A percentile compares a stretch with the other conserved stretches of the same genome.
Evolutionary conservation across 257 asterid genomes (phyloP).

Genomic region (Solanum rostratum): DNA sequence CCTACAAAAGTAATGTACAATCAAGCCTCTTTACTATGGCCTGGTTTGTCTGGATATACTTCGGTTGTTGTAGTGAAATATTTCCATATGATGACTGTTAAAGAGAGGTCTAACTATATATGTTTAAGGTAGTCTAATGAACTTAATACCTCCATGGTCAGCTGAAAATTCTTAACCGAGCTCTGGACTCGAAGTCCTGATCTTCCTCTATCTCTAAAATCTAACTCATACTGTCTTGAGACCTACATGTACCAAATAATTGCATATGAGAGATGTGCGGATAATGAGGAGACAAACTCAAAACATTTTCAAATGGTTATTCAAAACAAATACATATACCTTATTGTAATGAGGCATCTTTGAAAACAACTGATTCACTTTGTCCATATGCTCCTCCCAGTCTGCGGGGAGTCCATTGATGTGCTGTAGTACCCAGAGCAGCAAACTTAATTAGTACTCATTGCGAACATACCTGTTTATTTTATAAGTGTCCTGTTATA

Average conservation of each 20-base stretch:
- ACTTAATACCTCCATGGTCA: slow-evolving; percentile 55
- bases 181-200: slow-evolving; percentile 66
- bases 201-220: slow-evolving; percentile 75
- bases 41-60: neutral
- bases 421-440: slow-evolving; percentile 34
- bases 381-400: slow-evolving; percentile 63
- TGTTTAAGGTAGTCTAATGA: neutral
- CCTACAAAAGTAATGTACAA: neutral
- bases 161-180: slow-evolving; percentile 84
- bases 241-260: slow-evolving; percentile 20
- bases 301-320: neutral
- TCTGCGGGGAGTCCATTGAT: slow-evolving; percentile 65
- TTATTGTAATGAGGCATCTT: slow-evolving; percentile 72
- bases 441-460: neutral
- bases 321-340: slow-evolving; percentile 10
- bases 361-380: slow-evolving; percentile 65
- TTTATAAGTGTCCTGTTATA: neutral
- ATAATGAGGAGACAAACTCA: neutral
- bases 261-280: neutral
- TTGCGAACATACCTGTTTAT: neutral
- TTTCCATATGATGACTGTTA: neutral
- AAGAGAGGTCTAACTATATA: neutral
- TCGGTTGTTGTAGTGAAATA: neutral
- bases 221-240: slow-evolving; percentile 62
- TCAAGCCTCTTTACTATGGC: no score